Conservation (phyloP, 31 red algal species). For the Odonthalia washingtoniensis region DNA sequence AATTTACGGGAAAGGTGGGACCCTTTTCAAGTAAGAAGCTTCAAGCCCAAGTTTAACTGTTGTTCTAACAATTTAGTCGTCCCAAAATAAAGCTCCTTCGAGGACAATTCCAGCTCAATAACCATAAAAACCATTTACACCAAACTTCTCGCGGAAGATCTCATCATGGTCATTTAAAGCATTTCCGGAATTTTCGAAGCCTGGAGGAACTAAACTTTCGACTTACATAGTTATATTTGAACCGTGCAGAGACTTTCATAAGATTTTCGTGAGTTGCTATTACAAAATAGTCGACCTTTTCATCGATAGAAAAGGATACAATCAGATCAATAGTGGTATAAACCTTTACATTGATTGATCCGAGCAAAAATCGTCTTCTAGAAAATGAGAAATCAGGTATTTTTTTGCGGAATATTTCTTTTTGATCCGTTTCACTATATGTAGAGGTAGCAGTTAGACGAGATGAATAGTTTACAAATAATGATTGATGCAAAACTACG, state of each 20-base stretch:
- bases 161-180: not conserved
- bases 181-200: not conserved
- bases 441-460: not conserved
- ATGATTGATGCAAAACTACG: not conserved
- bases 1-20: not conserved
- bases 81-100: not conserved
- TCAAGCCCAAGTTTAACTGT: not conserved
- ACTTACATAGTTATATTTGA: not conserved
- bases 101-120: not conserved
- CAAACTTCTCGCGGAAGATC: not conserved
- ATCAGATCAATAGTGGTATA: not conserved
- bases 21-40: not conserved
- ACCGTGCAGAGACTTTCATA: slow-evolving; percentile 9
- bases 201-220: not conserved
- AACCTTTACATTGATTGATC: not conserved
- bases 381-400: slow-evolving; percentile 7
- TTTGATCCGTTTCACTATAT: not conserved
- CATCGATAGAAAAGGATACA: not conserved
- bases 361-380: not conserved
- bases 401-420: not conserved
- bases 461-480: not conserved
- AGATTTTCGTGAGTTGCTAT: not conserved
- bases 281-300: not conserved
- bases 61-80: not conserved
- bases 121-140: slow-evolving; percentile 7